Percentiles rank a stretch among this genome's conserved stretches.
Evolutionary conservation across 768 basidiomycete species (phyloP).

Genomic region (Flagelloscypha sp.): DNA sequence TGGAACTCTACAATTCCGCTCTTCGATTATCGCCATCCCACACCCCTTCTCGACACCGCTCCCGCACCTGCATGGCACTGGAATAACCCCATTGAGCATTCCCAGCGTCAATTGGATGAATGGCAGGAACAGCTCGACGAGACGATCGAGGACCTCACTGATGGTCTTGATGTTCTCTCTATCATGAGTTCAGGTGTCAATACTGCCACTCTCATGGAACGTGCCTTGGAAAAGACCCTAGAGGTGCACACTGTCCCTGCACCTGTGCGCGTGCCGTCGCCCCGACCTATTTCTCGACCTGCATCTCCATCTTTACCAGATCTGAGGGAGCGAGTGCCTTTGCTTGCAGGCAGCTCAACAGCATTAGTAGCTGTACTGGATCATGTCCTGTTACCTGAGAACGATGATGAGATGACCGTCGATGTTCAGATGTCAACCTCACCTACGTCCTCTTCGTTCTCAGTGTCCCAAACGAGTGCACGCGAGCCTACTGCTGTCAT

Average conservation of each 20-base stretch:
- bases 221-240: constrained; percentile 59
- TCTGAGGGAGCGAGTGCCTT: constrained; percentile 20
- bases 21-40: constrained; percentile 22
- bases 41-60: constrained; percentile 23
- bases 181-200: constrained; percentile 66
- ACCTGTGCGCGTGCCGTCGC: constrained; percentile 12
- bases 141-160: no score
- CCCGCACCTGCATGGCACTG: constrained; percentile 21
- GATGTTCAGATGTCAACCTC: constrained; percentile 5
- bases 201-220: constrained; percentile 59
- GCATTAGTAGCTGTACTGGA: constrained; percentile 60
- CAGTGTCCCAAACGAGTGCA: constrained; percentile 16
- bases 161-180: constrained; percentile 59
- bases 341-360: constrained; percentile 58
- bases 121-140: constrained; percentile 57
- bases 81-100: constrained; percentile 29
- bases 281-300: constrained; percentile 4
- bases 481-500: constrained; percentile 48
- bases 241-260: constrained; percentile 45
- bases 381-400: constrained; percentile 19
- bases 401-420: constrained; percentile 2
- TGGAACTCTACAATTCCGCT: constrained; percentile 20
- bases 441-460: constrained; percentile 10
- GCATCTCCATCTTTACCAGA: constrained; percentile 16
- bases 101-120: constrained; percentile 32